Evolutionary conservation across 202 grass and related monocot genomes (phyloP).

Genomic region (Hordeum pubiflorum): DNA sequence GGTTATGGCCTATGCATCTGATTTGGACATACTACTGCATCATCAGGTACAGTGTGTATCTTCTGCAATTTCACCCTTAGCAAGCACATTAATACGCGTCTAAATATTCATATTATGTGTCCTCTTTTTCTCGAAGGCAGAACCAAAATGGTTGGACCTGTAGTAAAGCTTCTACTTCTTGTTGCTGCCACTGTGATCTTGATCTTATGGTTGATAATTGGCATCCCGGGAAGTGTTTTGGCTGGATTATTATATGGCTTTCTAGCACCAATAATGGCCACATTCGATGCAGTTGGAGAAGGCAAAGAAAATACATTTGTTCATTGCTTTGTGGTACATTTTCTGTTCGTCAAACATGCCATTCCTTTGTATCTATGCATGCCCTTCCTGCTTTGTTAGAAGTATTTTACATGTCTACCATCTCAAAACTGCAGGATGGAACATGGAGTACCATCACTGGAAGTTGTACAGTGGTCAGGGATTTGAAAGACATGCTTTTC

Average conservation of each 20-base stretch:
- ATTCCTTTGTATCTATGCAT: neutral
- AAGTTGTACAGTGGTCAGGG: slow-evolving; percentile 81
- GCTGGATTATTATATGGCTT: slow-evolving; percentile 74
- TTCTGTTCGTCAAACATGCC: slow-evolving; percentile 1
- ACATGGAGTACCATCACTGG: slow-evolving; percentile 87
- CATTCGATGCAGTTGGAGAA: slow-evolving; percentile 85
- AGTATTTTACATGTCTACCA: slow-evolving; percentile 6
- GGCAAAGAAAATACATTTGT: slow-evolving; percentile 74
- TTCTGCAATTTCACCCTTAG: slow-evolving; percentile 12
- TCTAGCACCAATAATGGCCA: slow-evolving; percentile 85
- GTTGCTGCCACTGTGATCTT: slow-evolving; percentile 49
- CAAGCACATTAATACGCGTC: neutral
- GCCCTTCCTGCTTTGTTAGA: slow-evolving; percentile 7
- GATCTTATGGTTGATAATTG: slow-evolving; percentile 56
- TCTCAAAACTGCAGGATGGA: slow-evolving; percentile 68
- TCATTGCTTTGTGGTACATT: slow-evolving; percentile 81
- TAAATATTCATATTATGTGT: slow-evolving; percentile 27
- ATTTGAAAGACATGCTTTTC: slow-evolving; percentile 82
- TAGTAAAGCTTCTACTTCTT: slow-evolving; percentile 73
- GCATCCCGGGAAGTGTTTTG: slow-evolving; percentile 63
- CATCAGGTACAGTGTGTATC: slow-evolving; percentile 56
- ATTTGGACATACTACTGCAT: slow-evolving; percentile 90
- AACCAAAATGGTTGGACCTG: slow-evolving; percentile 76
- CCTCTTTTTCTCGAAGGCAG: slow-evolving; percentile 54
- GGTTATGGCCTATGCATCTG: slow-evolving; percentile 83